These are phyloP conservation scores for Fusarium tupiense DNA, from an alignment of 2,329 filamentous ascomycete species.

Conservation along the genomic window DNA sequence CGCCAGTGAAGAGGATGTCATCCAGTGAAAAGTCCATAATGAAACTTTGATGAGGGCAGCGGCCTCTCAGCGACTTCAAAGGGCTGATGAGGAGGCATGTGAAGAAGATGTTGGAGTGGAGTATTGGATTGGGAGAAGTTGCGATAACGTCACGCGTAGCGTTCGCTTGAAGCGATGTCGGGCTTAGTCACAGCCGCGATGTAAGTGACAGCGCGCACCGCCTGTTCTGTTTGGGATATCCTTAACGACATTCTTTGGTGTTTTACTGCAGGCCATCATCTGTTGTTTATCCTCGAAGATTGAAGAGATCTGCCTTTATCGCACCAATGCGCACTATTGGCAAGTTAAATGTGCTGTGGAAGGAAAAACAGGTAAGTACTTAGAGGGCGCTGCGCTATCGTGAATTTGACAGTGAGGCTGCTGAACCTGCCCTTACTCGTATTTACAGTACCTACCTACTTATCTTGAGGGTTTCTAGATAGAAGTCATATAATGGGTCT, in stretches of 20 bases:
- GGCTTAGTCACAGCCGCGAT: conserved; percentile 28
- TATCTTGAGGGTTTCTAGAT: too few relatives aligned
- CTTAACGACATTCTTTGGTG: background rate
- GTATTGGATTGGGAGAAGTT: conserved; percentile 11
- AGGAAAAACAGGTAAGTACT: background rate
- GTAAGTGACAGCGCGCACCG: background rate
- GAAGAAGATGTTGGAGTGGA: conserved; percentile 28
- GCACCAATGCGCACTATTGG: background rate
- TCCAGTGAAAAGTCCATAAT: conserved; percentile 38
- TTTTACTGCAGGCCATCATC: background rate
- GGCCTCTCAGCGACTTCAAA: background rate
- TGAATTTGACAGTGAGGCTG: too few relatives aligned
- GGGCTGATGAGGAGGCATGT: background rate
- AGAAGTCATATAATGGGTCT: background rate
- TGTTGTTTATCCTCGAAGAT: background rate
- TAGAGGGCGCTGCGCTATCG: background rate
- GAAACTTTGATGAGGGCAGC: background rate
- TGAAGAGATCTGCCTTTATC: background rate
- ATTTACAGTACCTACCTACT: too few relatives aligned
- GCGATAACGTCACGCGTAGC: conserved; percentile 19
- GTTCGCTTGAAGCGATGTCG: conserved; percentile 9
- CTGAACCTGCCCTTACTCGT: too few relatives aligned
- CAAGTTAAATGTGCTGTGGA: background rate
- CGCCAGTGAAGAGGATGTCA: conserved; percentile 35
- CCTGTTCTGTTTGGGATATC: background rate